These are phyloP conservation scores for Chytriomyces sp. DNA, from an alignment of 192 early-diverging fungal genomes.

Conservation along the genomic window DNA sequence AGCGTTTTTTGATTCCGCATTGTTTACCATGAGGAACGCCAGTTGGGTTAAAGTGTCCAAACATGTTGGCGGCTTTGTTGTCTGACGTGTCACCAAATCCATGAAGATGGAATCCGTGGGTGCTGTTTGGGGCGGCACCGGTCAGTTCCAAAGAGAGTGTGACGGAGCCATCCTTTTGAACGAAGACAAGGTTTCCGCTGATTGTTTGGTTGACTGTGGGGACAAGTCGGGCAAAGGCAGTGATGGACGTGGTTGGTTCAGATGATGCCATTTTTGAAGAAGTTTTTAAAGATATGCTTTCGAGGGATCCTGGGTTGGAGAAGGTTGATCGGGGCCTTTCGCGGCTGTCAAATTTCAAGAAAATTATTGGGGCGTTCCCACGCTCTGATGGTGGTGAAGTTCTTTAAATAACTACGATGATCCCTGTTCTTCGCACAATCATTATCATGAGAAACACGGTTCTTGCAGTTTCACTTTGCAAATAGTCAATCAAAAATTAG, in stretches of 20 bases:
- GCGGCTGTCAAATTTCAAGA: too few species aligned
- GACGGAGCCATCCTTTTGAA: neutral
- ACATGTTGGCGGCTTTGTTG: neutral
- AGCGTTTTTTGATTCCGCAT: neutral
- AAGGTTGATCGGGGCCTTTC: too few species aligned
- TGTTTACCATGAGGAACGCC: conserved; percentile 29
- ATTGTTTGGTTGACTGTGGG: neutral
- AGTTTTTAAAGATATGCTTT: too few species aligned
- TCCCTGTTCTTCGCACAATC: too few species aligned
- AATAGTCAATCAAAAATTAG: too few species aligned
- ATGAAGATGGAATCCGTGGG: conserved; percentile 41
- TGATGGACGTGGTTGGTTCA: neutral
- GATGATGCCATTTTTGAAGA: too few species aligned
- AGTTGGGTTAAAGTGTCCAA: conserved; percentile 38
- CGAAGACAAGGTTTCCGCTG: conserved; percentile 1
- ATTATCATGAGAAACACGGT: too few species aligned
- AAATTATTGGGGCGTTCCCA: too few species aligned
- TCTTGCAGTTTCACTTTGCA: too few species aligned
- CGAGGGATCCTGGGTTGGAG: too few species aligned
- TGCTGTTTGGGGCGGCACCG: conserved; percentile 27
- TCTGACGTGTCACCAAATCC: conserved; percentile 32
- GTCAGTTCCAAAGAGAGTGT: neutral
- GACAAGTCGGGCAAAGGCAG: neutral
- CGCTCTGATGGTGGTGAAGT: too few species aligned
- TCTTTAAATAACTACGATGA: too few species aligned